Evolutionary conservation across 345 rosid genomes (phyloP), one percentile per base, ranked within the genome.

Genomic region (Isatis tinctoria): DNA sequence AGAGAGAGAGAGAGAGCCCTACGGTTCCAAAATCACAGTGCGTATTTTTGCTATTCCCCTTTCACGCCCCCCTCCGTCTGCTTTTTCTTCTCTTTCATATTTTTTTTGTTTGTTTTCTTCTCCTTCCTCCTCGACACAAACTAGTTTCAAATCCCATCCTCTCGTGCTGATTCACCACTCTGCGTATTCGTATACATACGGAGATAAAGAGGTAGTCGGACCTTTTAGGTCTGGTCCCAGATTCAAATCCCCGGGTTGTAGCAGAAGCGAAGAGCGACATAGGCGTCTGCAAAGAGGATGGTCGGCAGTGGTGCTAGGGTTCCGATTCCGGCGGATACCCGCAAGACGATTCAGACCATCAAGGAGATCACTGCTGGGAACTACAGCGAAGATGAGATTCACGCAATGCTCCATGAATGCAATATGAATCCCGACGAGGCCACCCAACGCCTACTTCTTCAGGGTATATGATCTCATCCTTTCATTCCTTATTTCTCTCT

Each of bases 351-450:
- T 91, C 90, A 85, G 57, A 70, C 70, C 74, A 75, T 93, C 7
- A 87, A 89, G 79, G 98, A 93, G 91, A 87, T 86, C 86, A 81
- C 89, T 47, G 81, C 76, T 58, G 81, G 85, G 24, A 85, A 85
- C 83, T 92, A 91, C 64, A 83, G 88, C 74, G 98, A 93, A 36
- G 98, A 93, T 11, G 98, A 93, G 86, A 91, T 93, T 84, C 84
- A 82, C 72, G 93, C 98, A 81, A 91, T 89, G 94, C 96, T 93
- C 49, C 83, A 76, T 78, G 96, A 90, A 63, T 93, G 98, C 37
- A 83, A 85, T 20, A 91, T 91, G 98, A 90, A 93, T 91, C 98
- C 96, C 60, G 87, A 93, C 57, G 97, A 93, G 83, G 82, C 98
- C 53, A 36, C 80, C 57, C 92, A 91, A 65, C 89, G 83, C 80